These are phyloP conservation scores for Neonectria ditissima DNA, from an alignment of 2,329 filamentous ascomycete genomes.

Conservation along the genomic window DNA sequence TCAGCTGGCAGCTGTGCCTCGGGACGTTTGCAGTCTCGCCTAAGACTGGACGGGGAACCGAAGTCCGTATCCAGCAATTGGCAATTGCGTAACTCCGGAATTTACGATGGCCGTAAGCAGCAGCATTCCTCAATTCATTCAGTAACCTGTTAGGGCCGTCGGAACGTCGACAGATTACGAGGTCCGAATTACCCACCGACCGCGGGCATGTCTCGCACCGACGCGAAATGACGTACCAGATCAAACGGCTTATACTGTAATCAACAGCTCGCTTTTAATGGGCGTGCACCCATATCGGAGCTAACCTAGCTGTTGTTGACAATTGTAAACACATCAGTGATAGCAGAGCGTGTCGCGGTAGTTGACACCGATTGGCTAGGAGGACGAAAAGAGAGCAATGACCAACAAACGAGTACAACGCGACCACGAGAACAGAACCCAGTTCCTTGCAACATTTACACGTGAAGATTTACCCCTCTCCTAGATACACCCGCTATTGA, in stretches of 20 bases:
- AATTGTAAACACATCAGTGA: constrained; percentile 12
- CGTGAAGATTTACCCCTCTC: neutral
- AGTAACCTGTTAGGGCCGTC: neutral
- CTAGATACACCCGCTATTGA: neutral
- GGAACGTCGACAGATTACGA: neutral
- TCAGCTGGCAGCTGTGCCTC: neutral
- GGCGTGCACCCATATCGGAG: constrained; percentile 5
- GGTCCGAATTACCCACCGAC: neutral
- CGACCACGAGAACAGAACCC: neutral
- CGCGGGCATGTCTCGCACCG: neutral
- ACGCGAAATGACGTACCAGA: constrained; percentile 7
- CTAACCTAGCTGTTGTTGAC: neutral
- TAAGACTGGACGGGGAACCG: neutral
- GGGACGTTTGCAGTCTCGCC: neutral
- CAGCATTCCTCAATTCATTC: constrained; percentile 2
- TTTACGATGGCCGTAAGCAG: neutral
- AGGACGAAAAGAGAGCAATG: neutral
- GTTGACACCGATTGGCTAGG: neutral
- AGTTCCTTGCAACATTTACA: neutral
- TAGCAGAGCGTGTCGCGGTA: neutral
- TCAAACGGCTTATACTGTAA: neutral
- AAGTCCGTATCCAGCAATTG: neutral
- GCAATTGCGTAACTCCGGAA: constrained; percentile 7
- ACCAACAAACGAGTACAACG: constrained; percentile 3
- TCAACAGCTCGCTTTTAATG: constrained; percentile 17